A percentile compares a stretch with the other conserved stretches of the same genome.
Evolutionary conservation across 441 rosid species (phyloP).

Genomic region (Brassica hybrid): DNA sequence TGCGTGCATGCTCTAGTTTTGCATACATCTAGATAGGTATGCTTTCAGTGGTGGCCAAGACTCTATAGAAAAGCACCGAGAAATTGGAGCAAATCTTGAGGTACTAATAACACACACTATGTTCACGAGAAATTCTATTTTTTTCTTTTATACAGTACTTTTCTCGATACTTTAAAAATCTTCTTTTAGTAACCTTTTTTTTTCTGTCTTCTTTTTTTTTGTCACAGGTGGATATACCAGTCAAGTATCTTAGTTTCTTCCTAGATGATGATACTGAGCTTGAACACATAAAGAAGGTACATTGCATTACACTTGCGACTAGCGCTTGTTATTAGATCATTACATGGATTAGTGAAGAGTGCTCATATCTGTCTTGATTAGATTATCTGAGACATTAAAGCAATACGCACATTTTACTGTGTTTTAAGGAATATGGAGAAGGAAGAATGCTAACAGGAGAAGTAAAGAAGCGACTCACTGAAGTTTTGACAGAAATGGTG

Average conservation of each 20-base stretch:
- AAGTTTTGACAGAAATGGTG: constrained; percentile 72
- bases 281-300: constrained; percentile 76
- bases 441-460: constrained; percentile 80
- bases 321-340: constrained; percentile 16
- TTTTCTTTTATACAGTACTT: no score
- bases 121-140: no score
- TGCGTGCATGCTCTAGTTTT: no score
- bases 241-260: constrained; percentile 80
- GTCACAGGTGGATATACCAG: constrained; percentile 80
- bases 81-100: constrained; percentile 89
- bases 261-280: constrained; percentile 86
- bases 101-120: constrained; percentile 40
- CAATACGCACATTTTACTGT: not conserved
- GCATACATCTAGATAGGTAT: no score
- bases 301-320: not conserved
- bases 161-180: not conserved
- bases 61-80: constrained; percentile 66
- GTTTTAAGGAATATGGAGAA: constrained; percentile 49
- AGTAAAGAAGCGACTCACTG: constrained; percentile 73
- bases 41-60: constrained; percentile 94
- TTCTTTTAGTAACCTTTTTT: not conserved
- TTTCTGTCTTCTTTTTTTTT: not conserved
- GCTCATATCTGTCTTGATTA: not conserved
- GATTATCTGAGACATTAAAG: not conserved
- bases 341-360: not conserved